These are phyloP conservation scores for Spergularia marina DNA, from an alignment of 148 eudicot species.

Conservation along the genomic window DNA sequence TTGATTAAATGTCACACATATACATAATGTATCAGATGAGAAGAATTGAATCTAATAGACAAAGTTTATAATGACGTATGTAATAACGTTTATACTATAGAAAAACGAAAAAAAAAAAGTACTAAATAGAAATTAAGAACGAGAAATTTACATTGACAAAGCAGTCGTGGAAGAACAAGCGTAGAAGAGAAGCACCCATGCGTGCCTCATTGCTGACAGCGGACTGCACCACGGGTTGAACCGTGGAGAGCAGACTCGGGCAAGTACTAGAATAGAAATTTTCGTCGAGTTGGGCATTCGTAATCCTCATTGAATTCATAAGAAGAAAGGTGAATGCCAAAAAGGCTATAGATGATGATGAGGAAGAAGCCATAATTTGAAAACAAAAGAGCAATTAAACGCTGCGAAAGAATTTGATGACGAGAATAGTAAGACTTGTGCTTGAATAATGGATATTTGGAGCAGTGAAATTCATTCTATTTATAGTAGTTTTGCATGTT, in stretches of 20 bases:
- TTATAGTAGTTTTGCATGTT: constrained; percentile 14
- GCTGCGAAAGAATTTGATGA: too few relatives aligned
- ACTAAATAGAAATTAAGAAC: too few relatives aligned
- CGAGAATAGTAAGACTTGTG: background rate
- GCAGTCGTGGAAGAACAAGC: constrained; percentile 82
- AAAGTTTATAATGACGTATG: too few relatives aligned
- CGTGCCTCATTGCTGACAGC: constrained; percentile 66
- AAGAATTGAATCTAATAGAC: too few relatives aligned
- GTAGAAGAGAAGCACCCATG: constrained; percentile 87
- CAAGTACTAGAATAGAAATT: constrained; percentile 63
- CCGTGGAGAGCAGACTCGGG: constrained; percentile 49
- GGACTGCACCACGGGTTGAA: constrained; percentile 43
- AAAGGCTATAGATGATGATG: constrained; percentile 21
- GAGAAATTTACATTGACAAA: constrained; percentile 44
- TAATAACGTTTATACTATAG: too few relatives aligned
- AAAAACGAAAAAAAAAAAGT: too few relatives aligned
- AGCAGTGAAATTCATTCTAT: constrained; percentile 1
- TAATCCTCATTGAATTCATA: constrained; percentile 34
- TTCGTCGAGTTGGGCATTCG: constrained; percentile 61
- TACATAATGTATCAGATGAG: too few relatives aligned
- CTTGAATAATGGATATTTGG: constrained; percentile 1
- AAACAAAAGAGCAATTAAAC: too few relatives aligned
- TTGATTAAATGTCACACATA: too few relatives aligned
- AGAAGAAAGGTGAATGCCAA: constrained; percentile 21
- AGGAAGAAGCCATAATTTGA: constrained; percentile 39